Evolutionary conservation across 257 asterid genomes (phyloP).

Genomic region (Fraxinus anomala): DNA sequence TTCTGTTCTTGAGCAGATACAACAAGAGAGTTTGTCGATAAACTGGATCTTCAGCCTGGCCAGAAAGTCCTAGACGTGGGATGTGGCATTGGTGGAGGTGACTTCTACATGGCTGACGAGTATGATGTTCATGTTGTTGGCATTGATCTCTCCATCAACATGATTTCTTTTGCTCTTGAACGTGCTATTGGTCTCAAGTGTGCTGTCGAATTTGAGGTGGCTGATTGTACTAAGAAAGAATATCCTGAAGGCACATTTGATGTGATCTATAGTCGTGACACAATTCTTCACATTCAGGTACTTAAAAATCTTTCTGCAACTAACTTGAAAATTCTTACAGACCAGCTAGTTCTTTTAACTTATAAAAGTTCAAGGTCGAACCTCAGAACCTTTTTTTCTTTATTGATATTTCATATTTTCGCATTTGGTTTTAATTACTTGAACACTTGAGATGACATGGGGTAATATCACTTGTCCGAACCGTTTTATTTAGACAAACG

Average conservation of each 20-base stretch:
- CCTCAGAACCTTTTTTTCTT: background rate
- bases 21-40: slow-evolving; percentile 81
- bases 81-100: slow-evolving; percentile 99
- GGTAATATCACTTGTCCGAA: background rate
- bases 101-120: slow-evolving; percentile 90
- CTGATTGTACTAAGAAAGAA: slow-evolving; percentile 89
- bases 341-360: slow-evolving; percentile 8
- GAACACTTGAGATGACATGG: background rate
- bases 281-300: slow-evolving; percentile 94
- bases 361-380: background rate
- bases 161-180: slow-evolving; percentile 96
- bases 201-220: slow-evolving; percentile 98
- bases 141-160: slow-evolving; percentile 87
- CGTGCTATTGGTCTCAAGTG: slow-evolving; percentile 83
- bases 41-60: slow-evolving; percentile 80
- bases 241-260: slow-evolving; percentile 79
- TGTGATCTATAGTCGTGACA: slow-evolving; percentile 92
- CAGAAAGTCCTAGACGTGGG: slow-evolving; percentile 96
- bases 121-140: slow-evolving; percentile 90
- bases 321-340: slow-evolving; percentile 13
- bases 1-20: slow-evolving; percentile 64
- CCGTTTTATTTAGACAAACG: background rate
- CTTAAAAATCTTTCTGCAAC: slow-evolving; percentile 12
- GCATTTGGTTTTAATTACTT: background rate
- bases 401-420: too few relatives aligned